Base-by-base conservation (phyloP, 2,329 filamentous ascomycete species). In the Cryphonectria japonica region DNA sequence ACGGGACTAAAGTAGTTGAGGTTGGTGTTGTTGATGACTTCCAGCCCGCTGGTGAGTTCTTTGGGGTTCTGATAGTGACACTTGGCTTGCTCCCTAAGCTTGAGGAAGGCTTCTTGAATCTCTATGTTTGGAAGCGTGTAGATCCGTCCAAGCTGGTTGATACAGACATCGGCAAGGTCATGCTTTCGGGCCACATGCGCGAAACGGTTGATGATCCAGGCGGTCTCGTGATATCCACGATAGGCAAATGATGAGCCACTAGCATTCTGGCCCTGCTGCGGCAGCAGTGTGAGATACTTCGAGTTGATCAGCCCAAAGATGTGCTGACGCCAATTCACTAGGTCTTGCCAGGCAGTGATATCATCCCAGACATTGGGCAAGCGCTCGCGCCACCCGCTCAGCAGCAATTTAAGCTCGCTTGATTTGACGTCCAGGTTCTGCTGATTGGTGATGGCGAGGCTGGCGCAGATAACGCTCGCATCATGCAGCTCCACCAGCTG, bases 11-110 rank as follows among this genome's bases (percentile, higher is more conserved):
- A 99, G 84, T 99, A 99, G 80, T 97, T 98, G 70, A 99, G 89
- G 77, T 99, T 99, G 50, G 96, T 99, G 76, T 99, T 99, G 82
- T 99, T 99, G 80, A 99, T 99, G 2, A 99, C 96, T 78, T 99
- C 96, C 75, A 99, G 80, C 1, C 96, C 96, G 78, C 91, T 97
- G 68, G 91, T 95, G 68, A 99, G 88, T 82, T 99, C 96, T 52
- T 93, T 92, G 0, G 92, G 91, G 77, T 98, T 98, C 82, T 98
- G 95, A 80, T 98, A 99, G 79, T 99, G 96, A 76, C 96, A 99
- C 80, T 98, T 98, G 60, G 96, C 96, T 82, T 99, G 96, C 82
- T 99, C 97, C n/a, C 97, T 88, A 67, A 99, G 83, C 83, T 99
- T 99, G 73, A 99, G 84, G 86, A 99, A 99, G 0, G 96, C 96